Base-by-base conservation (phyloP, 108 stramenopile species). In the Cyclostephanos tholiformis region DNA sequence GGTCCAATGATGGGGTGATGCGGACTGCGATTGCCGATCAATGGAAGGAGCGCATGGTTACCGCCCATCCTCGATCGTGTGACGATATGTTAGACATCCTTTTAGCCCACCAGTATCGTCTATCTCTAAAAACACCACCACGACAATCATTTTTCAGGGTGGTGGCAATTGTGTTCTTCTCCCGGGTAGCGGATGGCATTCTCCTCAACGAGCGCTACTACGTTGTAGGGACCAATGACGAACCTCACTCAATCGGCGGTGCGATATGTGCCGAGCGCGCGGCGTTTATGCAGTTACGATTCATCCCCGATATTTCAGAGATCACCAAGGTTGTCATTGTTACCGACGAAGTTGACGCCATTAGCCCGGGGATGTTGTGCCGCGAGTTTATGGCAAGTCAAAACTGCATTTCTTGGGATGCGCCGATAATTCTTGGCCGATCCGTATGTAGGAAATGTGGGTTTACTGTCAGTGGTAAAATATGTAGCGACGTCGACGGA, bases 251-350 rank as follows among this genome's bases (percentile, higher is more conserved):
- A 30, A 89, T 96, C 57, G 79, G 82, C 17, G 89, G 88, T 14
- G 85, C 93, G 10, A 91, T 96, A 55, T 95, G 96, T 65, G 96
- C 96, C n/a, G 96, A 97, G 79, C 88, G 96, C 44, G 82, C 92
- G 8, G 94, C 93, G 1, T 66, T 93, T 55, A 82, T 91, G 58
- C 89, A 91, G 74, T 66, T 94, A 9, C 79, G 88, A 66, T 89
- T 88, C 39, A 63, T 90, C 17, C 89, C 89, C 12, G 69, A 74
- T 74, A 57, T 76, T 17, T 65, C 60, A 14, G 61, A 59, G 55
- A 66, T 87, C 17, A 77, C 73, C 26, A 83, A 84, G 27, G 53
- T 84, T 56, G 72, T 82, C 26, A 68, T 85, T 64, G 86, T 88
- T 26, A 91, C 94, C 4, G 96, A 97, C 74, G 79, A 85, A 49